Conservation (phyloP, 768 basidiomycete genomes). For the Leucosporidium yakuticum region DNA sequence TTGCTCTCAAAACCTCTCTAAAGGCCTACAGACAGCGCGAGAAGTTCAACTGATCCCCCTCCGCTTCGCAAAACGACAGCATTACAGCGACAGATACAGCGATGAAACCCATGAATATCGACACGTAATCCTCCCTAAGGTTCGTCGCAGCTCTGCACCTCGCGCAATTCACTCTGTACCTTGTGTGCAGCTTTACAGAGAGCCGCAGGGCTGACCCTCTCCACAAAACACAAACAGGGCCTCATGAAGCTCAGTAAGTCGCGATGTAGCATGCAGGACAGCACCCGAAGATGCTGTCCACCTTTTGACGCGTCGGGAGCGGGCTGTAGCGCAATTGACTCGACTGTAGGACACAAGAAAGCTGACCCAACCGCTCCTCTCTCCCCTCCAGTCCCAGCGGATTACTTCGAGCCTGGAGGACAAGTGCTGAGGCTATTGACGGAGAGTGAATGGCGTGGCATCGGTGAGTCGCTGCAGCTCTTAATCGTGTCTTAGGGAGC, state of each 20-base stretch:
- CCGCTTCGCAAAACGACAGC: neutral
- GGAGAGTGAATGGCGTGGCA: neutral
- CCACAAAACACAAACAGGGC: neutral
- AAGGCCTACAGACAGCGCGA: neutral
- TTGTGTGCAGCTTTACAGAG: neutral
- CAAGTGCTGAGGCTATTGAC: neutral
- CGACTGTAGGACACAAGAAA: neutral
- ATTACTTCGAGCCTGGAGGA: neutral
- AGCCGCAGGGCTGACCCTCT: neutral
- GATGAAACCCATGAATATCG: neutral
- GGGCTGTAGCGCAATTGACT: neutral
- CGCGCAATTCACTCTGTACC: no score
- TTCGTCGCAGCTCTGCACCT: no score
- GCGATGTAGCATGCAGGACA: neutral
- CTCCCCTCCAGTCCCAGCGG: neutral
- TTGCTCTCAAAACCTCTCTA: no score
- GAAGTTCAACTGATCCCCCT: neutral
- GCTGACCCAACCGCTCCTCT: neutral
- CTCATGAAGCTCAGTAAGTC: conserved; percentile 1
- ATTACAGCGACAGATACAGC: neutral
- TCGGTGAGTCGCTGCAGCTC: no score
- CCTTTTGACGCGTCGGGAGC: neutral
- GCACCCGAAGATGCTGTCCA: neutral
- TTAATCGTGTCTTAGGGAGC: no score
- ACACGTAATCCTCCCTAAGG: neutral